These are phyloP conservation scores for Castanea crenata DNA, from an alignment of 306 rosid genomes.

Conservation along the genomic window DNA sequence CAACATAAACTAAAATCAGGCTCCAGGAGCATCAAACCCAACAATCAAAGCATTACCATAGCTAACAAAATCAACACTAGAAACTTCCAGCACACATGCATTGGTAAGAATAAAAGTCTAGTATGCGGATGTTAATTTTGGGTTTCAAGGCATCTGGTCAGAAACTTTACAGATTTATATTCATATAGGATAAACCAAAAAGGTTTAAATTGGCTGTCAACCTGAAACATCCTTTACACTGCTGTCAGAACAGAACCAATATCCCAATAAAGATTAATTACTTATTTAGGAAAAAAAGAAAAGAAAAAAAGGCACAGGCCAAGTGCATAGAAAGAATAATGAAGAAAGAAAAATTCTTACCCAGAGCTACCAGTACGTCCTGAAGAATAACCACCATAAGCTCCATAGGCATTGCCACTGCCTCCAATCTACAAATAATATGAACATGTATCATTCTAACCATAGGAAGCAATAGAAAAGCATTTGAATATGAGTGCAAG, in stretches of 20 bases:
- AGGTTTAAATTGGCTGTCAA: conserved; percentile 6
- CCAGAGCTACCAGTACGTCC: conserved; percentile 75
- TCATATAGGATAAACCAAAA: background rate
- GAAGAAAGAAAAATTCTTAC: conserved; percentile 42
- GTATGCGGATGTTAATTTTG: background rate
- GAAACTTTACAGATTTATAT: background rate
- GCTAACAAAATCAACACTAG: background rate
- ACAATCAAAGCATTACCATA: background rate
- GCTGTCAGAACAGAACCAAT: background rate
- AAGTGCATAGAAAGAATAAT: background rate
- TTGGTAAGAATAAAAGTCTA: background rate
- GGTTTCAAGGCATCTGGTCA: background rate
- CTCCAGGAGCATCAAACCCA: background rate
- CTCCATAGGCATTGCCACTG: conserved; percentile 68
- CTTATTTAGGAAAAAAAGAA: background rate
- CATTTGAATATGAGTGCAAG: conserved; percentile 5
- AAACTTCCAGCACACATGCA: conserved; percentile 5
- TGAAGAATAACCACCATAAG: conserved; percentile 79
- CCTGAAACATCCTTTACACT: background rate
- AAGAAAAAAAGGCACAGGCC: background rate
- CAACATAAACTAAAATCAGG: conserved; percentile 36
- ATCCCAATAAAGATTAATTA: background rate
- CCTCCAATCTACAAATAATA: conserved; percentile 63
- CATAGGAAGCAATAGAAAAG: conserved; percentile 12
- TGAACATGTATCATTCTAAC: conserved; percentile 20